Evolutionary conservation across 2,329 filamentous ascomycete genomes (phyloP).

Genomic region (Colletotrichum sojae): DNA sequence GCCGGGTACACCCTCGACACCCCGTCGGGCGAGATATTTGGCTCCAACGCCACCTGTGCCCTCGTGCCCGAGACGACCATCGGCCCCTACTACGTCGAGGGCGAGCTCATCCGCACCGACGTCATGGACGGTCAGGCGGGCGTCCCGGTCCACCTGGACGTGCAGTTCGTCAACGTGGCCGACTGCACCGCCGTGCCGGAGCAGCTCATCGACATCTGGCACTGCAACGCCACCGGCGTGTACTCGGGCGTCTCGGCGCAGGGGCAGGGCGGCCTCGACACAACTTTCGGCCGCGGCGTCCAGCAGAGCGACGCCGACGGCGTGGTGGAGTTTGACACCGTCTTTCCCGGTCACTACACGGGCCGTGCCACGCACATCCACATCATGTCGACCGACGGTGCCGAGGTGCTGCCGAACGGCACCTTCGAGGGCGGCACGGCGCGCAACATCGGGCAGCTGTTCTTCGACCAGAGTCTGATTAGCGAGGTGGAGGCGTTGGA

Average conservation of each 20-base stretch:
- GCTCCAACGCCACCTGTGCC: constrained; percentile 38
- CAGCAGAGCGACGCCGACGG: constrained; percentile 44
- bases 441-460: constrained; percentile 48
- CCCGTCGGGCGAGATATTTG: constrained; percentile 46
- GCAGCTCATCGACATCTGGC: constrained; percentile 44
- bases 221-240: constrained; percentile 55
- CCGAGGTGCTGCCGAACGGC: constrained; percentile 50
- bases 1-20: constrained; percentile 51
- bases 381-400: constrained; percentile 55
- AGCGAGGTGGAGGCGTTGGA: constrained; percentile 59
- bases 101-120: constrained; percentile 61
- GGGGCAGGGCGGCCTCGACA: constrained; percentile 42
- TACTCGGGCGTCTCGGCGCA: constrained; percentile 52
- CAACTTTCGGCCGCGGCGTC: constrained; percentile 35
- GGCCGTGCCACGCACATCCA: constrained; percentile 65
- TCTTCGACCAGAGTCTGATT: constrained; percentile 37
- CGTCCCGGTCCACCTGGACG: constrained; percentile 55
- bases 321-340: constrained; percentile 55
- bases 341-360: constrained; percentile 62
- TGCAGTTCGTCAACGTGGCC: constrained; percentile 44
- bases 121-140: constrained; percentile 59
- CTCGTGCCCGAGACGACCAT: constrained; percentile 37
- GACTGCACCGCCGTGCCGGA: constrained; percentile 42
- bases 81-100: constrained; percentile 53
- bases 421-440: constrained; percentile 50